Evolutionary conservation across 805 yeast genomes (phyloP).

Genomic region (Wickerhamiella brachini): DNA sequence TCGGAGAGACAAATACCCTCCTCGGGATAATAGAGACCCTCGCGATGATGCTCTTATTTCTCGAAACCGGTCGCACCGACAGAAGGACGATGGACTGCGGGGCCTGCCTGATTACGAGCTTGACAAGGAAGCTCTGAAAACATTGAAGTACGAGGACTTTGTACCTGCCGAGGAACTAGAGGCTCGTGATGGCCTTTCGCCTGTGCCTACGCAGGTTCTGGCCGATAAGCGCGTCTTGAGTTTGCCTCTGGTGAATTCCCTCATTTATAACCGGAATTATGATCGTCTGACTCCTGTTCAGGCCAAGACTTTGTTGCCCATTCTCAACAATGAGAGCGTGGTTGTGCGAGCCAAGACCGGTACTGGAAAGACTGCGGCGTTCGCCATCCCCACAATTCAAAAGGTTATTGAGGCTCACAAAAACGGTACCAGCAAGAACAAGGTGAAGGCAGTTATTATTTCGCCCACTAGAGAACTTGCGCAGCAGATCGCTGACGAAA

Average conservation of each 20-base stretch:
- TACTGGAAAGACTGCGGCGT: conserved; percentile 88
- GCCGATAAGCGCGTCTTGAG: conserved; percentile 18
- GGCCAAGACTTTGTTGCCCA: conserved; percentile 37
- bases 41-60: conserved; percentile 5
- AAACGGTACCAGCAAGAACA: conserved; percentile 22
- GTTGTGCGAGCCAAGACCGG: conserved; percentile 90
- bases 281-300: conserved; percentile 25
- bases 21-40: background rate
- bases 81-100: conserved; percentile 21
- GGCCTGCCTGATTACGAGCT: conserved; percentile 21
- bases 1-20: background rate
- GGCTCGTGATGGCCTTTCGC: conserved; percentile 15
- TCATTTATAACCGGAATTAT: conserved; percentile 22
- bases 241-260: conserved; percentile 23
- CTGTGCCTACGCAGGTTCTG: conserved; percentile 17
- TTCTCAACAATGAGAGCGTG: conserved; percentile 58
- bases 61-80: conserved; percentile 9
- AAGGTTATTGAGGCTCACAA: conserved; percentile 30
- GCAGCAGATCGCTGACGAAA: conserved; percentile 58
- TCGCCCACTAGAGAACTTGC: conserved; percentile 92
- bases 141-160: conserved; percentile 19
- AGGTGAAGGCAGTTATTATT: conserved; percentile 50
- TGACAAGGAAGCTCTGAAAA: conserved; percentile 13
- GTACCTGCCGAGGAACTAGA: conserved; percentile 6
- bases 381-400: conserved; percentile 67